Conservation (phyloP, 371 early-diverging fungal species). For the Thermomucor indicae-seudaticae region DNA sequence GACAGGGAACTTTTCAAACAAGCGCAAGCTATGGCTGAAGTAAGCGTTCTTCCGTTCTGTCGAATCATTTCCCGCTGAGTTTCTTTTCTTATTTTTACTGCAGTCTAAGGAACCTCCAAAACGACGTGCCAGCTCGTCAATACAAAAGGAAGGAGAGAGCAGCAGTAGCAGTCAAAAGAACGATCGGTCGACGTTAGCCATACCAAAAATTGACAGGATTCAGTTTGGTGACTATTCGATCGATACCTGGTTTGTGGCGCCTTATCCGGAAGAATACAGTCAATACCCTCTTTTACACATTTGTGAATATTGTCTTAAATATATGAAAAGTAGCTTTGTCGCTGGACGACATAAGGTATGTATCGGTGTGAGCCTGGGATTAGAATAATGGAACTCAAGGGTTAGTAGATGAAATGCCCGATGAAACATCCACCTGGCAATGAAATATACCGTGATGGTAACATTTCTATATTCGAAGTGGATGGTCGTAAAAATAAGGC, state of each 20-base stretch:
- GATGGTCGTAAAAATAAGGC: constrained; percentile 93
- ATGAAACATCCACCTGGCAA: constrained; percentile 95
- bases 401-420: constrained; percentile 65
- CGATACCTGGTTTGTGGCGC: constrained; percentile 97
- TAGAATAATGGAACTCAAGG: not conserved
- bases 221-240: constrained; percentile 81
- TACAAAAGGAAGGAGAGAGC: not conserved
- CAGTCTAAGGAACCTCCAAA: not conserved
- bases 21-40: constrained; percentile 38
- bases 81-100: not conserved
- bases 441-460: constrained; percentile 95
- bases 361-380: constrained; percentile 33
- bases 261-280: constrained; percentile 97
- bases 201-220: constrained; percentile 66
- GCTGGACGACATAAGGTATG: constrained; percentile 68
- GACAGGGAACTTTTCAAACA: constrained; percentile 49
- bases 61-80: not conserved
- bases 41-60: constrained; percentile 3
- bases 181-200: not conserved
- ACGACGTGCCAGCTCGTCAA: not conserved
- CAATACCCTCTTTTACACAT: constrained; percentile 68
- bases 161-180: not conserved
- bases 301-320: constrained; percentile 98
- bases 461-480: constrained; percentile 90
- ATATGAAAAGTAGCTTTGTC: constrained; percentile 77